Base-by-base conservation (phyloP, 1,139 yeast genomes). In the Hyphopichia buzzinii region DNA sequence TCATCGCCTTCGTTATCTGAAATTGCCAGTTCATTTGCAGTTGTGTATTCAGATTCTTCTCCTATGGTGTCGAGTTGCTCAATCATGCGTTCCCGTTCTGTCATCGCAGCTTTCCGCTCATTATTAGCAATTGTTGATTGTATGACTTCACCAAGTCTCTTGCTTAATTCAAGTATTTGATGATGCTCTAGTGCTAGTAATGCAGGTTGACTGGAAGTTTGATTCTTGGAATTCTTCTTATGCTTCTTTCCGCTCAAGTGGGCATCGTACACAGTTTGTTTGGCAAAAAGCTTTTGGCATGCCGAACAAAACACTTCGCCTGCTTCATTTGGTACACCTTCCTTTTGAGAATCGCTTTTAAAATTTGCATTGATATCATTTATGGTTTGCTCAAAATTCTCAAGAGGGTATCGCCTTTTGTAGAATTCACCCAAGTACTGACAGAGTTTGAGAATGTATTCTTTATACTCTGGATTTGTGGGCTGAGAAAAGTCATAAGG, bases 221-320 rank as follows among this genome's bases (percentile, higher is more conserved):
- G 22, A 6, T 32, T 33, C 22, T 32, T 33, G 4, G 49, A 57
- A 37, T 77, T 79, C 46, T 81, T 82, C 39, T 69, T 59, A 55
- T 92, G 97, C 48, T 83, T 84, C 53, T 85, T 85, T 1, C 97
- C 96, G 2, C 53, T 47, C 23, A 88, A 57, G 64, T 92, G 97
- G 2, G 77, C 81, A 8, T 72, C 62, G 52, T 69, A 89, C 0
- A 87, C 94, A 0, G 88, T 63, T 25, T 64, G 65, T 37, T 83
- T 84, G 10, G 85, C 64, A 55, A 88, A 89, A 24, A 54, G 39
- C 50, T 79, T 84, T 26, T 74, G 69, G 55, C 97, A 92, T 0
- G 77, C 73, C 4, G 59, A 48, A 52, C 97, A 92, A 48, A 60
- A 83, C 1, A 73, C 57, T 31, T 63, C 62, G 0, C 72, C 74